Percentiles rank a stretch among this genome's conserved stretches.
Evolutionary conservation across 257 asterid genomes (phyloP).

Genomic region (Forsythia suspensa): DNA sequence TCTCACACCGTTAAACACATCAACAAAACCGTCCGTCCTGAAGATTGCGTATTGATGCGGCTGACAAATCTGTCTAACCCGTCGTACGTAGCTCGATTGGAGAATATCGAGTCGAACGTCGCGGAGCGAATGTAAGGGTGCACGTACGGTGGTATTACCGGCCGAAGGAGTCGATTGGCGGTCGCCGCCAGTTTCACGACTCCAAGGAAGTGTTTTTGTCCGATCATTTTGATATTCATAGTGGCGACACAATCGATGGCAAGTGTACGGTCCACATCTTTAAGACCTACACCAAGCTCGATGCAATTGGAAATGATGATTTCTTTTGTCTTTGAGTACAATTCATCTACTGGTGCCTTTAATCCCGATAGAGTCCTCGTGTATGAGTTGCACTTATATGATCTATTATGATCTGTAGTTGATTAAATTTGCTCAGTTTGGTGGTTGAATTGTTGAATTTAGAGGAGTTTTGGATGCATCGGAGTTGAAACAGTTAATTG

Average conservation of each 20-base stretch:
- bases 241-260: slow-evolving; percentile 87
- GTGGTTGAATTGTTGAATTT: slow-evolving; percentile 3
- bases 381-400: slow-evolving; percentile 35
- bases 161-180: slow-evolving; percentile 96
- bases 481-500: slow-evolving; percentile 7
- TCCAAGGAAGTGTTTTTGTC: slow-evolving; percentile 88
- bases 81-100: slow-evolving; percentile 84
- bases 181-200: slow-evolving; percentile 93
- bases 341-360: slow-evolving; percentile 84
- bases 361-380: slow-evolving; percentile 93
- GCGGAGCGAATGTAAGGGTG: slow-evolving; percentile 72
- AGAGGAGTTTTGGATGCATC: slow-evolving; percentile 11
- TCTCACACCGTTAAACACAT: slow-evolving; percentile 67
- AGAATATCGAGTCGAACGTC: slow-evolving; percentile 82
- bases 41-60: slow-evolving; percentile 89
- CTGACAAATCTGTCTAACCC: slow-evolving; percentile 80
- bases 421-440: slow-evolving; percentile 13
- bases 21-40: slow-evolving; percentile 70
- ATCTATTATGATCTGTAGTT: background rate
- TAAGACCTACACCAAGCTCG: slow-evolving; percentile 85
- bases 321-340: slow-evolving; percentile 92
- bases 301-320: slow-evolving; percentile 88
- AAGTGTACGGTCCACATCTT: slow-evolving; percentile 85
- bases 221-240: slow-evolving; percentile 89
- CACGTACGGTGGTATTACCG: slow-evolving; percentile 93